Evolutionary conservation across 1,284 basidiomycete genomes (phyloP), one percentile per base, ranked within the genome.

Genomic region (Ceratobasidium sp.): DNA sequence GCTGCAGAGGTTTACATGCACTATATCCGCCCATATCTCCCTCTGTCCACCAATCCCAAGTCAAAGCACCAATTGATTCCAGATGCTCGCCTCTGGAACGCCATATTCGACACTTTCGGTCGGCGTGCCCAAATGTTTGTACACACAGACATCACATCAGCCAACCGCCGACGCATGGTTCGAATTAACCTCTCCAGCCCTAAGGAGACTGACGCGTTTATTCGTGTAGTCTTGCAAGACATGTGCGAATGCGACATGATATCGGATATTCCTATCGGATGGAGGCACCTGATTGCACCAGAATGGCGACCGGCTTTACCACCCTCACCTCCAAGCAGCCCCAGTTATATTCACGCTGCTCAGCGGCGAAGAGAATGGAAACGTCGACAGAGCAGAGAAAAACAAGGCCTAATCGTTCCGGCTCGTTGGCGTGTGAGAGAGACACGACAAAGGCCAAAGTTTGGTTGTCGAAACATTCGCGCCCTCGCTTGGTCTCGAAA

Each of bases 21-120:
- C 10, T 43, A 58, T n/a, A 70, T 70, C 43, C 67, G 67, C 18
- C 67, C 67, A 14, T 36, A 41, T 23, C 65, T 69, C 28, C 65
- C 55, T 3, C 50, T 45, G 26, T 23, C 55, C 32, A 21, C 58
- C 28, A 32, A 55, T 41, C 23, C 67, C 34, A 21, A 39, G 28
- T 41, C 62, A 3, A 28, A 21, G 75, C 82, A 10, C 86, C 88
- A 2, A 74, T 74, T 46, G 26, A 50, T 14, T 9, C 86, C 88
- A 0, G 91, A 92, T 76, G 84, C 83, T 10, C 83, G 85, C 43
- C 91, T 92, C 78, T 91, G 88, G 81, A 91, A 91, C 72, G 86
- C 87, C 2, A 83, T 87, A 3, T 78, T 92, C 18, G 79, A 81
- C 16, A 80, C 88, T 26, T 85, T 88, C 76, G 78, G 77, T 2